phyloP scores from a whole-genome alignment of 2,329 filamentous ascomycete species.

The Cordyceps militaris region DNA sequence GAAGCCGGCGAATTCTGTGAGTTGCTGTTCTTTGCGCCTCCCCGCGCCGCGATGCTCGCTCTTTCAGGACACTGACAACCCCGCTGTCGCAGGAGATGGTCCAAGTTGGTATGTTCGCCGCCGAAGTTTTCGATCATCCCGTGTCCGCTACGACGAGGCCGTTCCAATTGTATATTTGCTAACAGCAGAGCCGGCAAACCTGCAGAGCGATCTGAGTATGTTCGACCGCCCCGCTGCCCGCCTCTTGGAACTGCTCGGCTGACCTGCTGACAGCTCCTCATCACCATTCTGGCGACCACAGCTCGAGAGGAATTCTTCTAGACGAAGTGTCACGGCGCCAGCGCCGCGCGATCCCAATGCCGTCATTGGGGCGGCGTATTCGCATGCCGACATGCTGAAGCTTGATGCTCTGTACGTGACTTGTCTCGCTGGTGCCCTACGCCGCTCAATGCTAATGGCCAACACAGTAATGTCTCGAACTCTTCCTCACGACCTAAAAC shows the following conservation, averaged over 20 bases:
- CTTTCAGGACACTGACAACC: conserved; percentile 28
- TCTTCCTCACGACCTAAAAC: conserved; percentile 64
- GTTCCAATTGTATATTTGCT: conserved; percentile 15
- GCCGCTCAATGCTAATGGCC: conserved; percentile 13
- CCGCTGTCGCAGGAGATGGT: conserved; percentile 81
- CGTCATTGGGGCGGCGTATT: conserved; percentile 91
- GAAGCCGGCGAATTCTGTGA: conserved; percentile 66
- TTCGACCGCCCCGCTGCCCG: conserved; percentile 18
- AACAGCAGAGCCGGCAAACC: conserved; percentile 19
- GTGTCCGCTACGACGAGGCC: not conserved
- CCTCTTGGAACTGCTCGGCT: conserved; percentile 13
- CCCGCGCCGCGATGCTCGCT: conserved; percentile 14
- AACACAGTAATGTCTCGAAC: conserved; percentile 49
- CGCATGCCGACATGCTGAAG: conserved; percentile 90
- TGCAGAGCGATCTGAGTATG: conserved; percentile 58
- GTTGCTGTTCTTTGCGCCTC: conserved; percentile 21
- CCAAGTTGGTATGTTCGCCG: conserved; percentile 74
- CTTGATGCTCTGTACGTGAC: conserved; percentile 67
- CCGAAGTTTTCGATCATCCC: not conserved
- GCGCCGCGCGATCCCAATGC: conserved; percentile 55
- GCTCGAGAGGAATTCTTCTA: conserved; percentile 45
- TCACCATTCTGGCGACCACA: conserved; percentile 82
- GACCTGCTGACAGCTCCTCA: conserved; percentile 52
- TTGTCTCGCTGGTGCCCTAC: not conserved
- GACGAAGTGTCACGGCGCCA: conserved; percentile 37